Conservation (phyloP, 2,329 filamentous ascomycete genomes). For the Triangularia verruculosa region DNA sequence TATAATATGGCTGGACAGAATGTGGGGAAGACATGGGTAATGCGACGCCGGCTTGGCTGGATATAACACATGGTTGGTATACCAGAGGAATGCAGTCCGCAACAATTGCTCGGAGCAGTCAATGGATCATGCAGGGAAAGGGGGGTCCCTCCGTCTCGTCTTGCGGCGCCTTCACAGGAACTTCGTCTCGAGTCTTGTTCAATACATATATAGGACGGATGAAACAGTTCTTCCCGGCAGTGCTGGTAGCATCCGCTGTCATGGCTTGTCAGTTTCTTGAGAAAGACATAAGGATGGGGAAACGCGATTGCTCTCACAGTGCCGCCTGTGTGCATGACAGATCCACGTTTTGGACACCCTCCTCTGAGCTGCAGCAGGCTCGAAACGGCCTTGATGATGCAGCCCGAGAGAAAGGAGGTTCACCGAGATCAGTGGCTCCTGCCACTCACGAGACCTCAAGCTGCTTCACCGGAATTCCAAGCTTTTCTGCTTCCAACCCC, state of each 20-base stretch:
- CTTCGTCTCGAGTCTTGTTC: background rate
- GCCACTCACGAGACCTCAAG: constrained; percentile 18
- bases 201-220: background rate
- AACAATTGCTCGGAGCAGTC: background rate
- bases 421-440: constrained; percentile 23
- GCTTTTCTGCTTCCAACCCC: background rate
- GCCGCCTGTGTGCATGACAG: constrained; percentile 21
- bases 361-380: constrained; percentile 27
- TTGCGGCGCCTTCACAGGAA: background rate
- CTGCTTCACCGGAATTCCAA: constrained; percentile 16
- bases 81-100: background rate
- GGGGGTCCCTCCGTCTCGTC: background rate
- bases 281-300: background rate
- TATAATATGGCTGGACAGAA: background rate
- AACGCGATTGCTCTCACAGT: constrained; percentile 6
- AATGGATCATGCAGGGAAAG: background rate
- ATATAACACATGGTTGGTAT: constrained; percentile 4
- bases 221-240: background rate
- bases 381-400: constrained; percentile 26
- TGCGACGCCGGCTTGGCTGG: constrained; percentile 20
- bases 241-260: background rate
- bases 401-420: constrained; percentile 20
- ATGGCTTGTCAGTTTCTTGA: background rate
- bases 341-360: constrained; percentile 23
- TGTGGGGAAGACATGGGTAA: constrained; percentile 14